Conservation (phyloP, 164 flowering plant species). For the Stephania cephalantha region DNA sequence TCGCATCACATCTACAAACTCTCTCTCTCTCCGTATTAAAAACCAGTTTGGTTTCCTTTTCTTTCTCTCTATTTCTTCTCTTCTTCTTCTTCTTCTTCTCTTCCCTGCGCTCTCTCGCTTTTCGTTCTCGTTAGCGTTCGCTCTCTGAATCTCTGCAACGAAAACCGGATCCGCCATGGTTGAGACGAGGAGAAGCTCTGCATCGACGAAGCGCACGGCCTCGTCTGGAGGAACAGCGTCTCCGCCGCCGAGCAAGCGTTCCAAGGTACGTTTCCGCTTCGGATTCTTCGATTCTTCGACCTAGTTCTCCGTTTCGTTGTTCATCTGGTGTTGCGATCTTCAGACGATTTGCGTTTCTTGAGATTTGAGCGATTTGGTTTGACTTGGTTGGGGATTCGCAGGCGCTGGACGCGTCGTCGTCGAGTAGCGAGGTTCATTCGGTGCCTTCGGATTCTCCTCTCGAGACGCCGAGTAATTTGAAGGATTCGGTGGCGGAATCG, state of each 20-base stretch:
- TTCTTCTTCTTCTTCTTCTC: background rate
- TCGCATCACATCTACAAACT: too few relatives aligned
- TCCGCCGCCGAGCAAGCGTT: constrained; percentile 38
- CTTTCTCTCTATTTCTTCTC: background rate
- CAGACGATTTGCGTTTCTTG: background rate
- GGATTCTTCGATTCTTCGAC: background rate
- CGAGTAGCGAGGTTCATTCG: constrained; percentile 33
- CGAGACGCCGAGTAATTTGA: background rate
- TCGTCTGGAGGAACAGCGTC: constrained; percentile 11
- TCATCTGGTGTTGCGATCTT: constrained; percentile 7
- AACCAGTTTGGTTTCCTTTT: background rate
- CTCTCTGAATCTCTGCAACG: background rate
- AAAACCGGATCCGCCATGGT: constrained; percentile 40
- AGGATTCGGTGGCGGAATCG: constrained; percentile 10
- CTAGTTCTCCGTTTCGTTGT: background rate
- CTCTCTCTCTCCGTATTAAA: background rate
- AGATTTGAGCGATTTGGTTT: background rate
- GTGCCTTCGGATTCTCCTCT: constrained; percentile 14
- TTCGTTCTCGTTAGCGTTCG: background rate
- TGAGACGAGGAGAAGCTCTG: constrained; percentile 71
- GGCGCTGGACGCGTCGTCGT: constrained; percentile 37
- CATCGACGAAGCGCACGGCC: constrained; percentile 52
- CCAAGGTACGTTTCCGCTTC: constrained; percentile 42
- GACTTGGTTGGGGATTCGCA: constrained; percentile 13
- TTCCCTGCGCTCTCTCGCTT: background rate